Percentiles rank a stretch among this genome's conserved stretches.
phyloP scores from a whole-genome alignment of 2,329 filamentous ascomycete genomes.

The Westerdykella sp. region DNA sequence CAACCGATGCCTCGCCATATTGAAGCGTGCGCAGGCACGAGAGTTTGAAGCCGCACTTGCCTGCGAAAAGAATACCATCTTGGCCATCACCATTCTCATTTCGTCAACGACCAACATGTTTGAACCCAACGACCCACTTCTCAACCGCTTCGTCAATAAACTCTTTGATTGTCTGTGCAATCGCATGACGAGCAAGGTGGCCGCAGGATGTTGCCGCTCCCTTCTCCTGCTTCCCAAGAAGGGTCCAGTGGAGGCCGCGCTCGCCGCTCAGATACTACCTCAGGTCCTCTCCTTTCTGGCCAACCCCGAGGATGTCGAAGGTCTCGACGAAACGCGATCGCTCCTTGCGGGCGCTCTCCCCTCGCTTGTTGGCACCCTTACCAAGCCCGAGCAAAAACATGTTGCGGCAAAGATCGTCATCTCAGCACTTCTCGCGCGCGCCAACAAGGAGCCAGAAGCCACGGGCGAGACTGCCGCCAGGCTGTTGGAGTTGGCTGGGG shows the following conservation, averaged over 20 bases:
- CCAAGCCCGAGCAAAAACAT: constrained; percentile 22
- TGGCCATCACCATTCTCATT: constrained; percentile 83
- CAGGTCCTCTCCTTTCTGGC: constrained; percentile 70
- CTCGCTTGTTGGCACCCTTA: constrained; percentile 54
- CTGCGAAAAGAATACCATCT: constrained; percentile 87
- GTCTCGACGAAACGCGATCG: constrained; percentile 68
- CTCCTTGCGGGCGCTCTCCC: constrained; percentile 70
- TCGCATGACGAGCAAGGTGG: constrained; percentile 79
- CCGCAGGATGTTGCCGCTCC: constrained; percentile 81
- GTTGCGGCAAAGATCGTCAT: constrained; percentile 70
- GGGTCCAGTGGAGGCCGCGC: constrained; percentile 45
- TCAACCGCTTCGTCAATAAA: constrained; percentile 70
- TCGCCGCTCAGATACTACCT: constrained; percentile 69
- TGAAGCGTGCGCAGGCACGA: constrained; percentile 67
- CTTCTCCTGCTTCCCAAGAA: constrained; percentile 61
- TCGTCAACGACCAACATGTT: constrained; percentile 72
- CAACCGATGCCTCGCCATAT: constrained; percentile 73
- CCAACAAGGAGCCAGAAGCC: constrained; percentile 55
- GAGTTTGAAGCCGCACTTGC: constrained; percentile 70
- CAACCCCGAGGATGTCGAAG: constrained; percentile 58
- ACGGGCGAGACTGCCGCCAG: constrained; percentile 63
- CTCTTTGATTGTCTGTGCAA: constrained; percentile 77
- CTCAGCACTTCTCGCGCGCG: constrained; percentile 68
- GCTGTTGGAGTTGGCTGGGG: constrained; percentile 73
- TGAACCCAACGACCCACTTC: constrained; percentile 65